Evolutionary conservation across 2,329 filamentous ascomycete genomes (phyloP).

Genomic region (Fusarium incarnatum): DNA sequence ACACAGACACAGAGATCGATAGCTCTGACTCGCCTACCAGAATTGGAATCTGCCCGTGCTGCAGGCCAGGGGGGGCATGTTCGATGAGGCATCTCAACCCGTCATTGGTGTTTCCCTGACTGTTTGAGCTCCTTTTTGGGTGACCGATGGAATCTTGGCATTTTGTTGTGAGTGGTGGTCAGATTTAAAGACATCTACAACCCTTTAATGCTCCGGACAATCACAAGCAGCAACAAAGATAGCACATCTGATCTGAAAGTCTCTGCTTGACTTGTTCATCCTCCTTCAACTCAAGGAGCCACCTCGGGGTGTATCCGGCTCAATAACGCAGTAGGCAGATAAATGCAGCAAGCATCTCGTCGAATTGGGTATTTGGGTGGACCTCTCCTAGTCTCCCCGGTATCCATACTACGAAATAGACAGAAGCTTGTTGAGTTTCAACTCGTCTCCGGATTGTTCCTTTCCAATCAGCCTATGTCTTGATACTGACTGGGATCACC

Average conservation of each 20-base stretch:
- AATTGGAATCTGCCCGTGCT: slow-evolving; percentile 12
- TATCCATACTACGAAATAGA: background rate
- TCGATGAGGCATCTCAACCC: background rate
- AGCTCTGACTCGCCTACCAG: slow-evolving; percentile 22
- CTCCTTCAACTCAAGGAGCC: background rate
- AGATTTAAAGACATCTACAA: too few species aligned
- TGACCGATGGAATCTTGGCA: slow-evolving; percentile 14
- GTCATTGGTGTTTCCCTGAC: slow-evolving; percentile 2
- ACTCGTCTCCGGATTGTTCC: slow-evolving; percentile 17
- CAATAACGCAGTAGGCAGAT: background rate
- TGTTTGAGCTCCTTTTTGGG: slow-evolving; percentile 19
- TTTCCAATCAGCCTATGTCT: slow-evolving; percentile 19
- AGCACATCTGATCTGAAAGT: background rate
- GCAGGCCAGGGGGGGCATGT: background rate
- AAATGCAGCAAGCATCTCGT: background rate
- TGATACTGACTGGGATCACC: slow-evolving; percentile 5
- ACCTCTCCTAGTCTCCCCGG: background rate
- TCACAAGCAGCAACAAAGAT: background rate
- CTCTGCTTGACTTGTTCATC: background rate
- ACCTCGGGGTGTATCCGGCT: slow-evolving; percentile 10
- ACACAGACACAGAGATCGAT: slow-evolving; percentile 4
- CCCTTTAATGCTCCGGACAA: too few species aligned
- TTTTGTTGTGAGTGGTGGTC: background rate
- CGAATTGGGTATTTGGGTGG: slow-evolving; percentile 9
- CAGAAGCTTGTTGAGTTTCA: slow-evolving; percentile 25